phyloP scores from a whole-genome alignment of 139 green algal genomes.

The Haematococcus lacustris region DNA sequence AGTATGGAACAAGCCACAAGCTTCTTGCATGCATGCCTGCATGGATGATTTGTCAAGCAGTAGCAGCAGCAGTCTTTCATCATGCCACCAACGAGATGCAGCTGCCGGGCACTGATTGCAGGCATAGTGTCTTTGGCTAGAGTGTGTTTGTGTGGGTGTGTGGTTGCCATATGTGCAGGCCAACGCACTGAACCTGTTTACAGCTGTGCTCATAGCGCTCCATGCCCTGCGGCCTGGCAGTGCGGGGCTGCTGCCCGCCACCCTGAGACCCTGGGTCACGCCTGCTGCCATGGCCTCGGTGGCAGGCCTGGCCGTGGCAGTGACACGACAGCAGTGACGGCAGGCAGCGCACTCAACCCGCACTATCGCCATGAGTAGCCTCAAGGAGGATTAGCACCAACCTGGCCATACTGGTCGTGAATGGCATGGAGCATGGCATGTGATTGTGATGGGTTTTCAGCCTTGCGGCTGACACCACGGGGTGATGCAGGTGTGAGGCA shows the following conservation, averaged over 20 bases:
- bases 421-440: no score
- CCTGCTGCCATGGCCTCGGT: conserved; percentile 40
- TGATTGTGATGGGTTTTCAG: no score
- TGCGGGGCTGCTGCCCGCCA: conserved; percentile 10
- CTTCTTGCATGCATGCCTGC: neutral
- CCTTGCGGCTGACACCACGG: no score
- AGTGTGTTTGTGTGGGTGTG: neutral
- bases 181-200: conserved; percentile 87
- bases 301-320: conserved; percentile 35
- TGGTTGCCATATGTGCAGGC: conserved; percentile 28
- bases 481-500: no score
- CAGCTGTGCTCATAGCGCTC: conserved; percentile 69
- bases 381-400: no score
- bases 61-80: neutral
- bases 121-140: no score
- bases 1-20: no score
- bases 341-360: no score
- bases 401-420: no score
- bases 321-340: conserved; percentile 28
- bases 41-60: neutral
- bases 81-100: neutral
- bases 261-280: conserved; percentile 24
- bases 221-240: conserved; percentile 55
- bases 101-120: neutral
- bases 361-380: no score